Conservation (phyloP, 1,284 basidiomycete species). For the Cryptococcus sp. region DNA sequence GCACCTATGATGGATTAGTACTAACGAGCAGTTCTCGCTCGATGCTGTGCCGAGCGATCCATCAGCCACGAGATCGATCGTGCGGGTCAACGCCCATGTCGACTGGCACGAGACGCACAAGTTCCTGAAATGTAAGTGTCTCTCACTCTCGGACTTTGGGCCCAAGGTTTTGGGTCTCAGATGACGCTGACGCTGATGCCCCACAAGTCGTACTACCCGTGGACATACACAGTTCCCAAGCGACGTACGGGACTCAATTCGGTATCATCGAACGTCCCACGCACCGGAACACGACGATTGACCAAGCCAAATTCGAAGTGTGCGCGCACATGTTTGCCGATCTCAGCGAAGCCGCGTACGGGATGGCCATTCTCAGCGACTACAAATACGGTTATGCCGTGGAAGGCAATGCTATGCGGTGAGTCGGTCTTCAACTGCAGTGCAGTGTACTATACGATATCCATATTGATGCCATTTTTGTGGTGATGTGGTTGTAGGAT, state of each 20-base stretch:
- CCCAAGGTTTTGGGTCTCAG: too few species aligned
- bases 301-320: slow-evolving; percentile 64
- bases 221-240: slow-evolving; percentile 74
- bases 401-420: slow-evolving; percentile 28
- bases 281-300: slow-evolving; percentile 86
- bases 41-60: slow-evolving; percentile 2
- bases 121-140: slow-evolving; percentile 15
- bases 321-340: slow-evolving; percentile 70
- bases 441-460: background rate
- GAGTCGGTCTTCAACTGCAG: background rate
- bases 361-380: slow-evolving; percentile 84
- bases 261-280: slow-evolving; percentile 86
- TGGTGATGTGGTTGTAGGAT: slow-evolving; percentile 57
- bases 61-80: background rate
- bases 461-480: too few species aligned
- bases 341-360: slow-evolving; percentile 69
- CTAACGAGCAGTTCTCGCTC: slow-evolving; percentile 50
- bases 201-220: slow-evolving; percentile 39
- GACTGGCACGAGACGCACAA: slow-evolving; percentile 34
- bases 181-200: background rate
- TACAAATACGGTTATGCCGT: slow-evolving; percentile 70
- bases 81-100: slow-evolving; percentile 9
- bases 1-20: slow-evolving; percentile 65
- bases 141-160: too few species aligned
- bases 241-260: slow-evolving; percentile 91